phyloP scores from a whole-genome alignment of 345 rosid genomes.

The Citrus glauca region DNA sequence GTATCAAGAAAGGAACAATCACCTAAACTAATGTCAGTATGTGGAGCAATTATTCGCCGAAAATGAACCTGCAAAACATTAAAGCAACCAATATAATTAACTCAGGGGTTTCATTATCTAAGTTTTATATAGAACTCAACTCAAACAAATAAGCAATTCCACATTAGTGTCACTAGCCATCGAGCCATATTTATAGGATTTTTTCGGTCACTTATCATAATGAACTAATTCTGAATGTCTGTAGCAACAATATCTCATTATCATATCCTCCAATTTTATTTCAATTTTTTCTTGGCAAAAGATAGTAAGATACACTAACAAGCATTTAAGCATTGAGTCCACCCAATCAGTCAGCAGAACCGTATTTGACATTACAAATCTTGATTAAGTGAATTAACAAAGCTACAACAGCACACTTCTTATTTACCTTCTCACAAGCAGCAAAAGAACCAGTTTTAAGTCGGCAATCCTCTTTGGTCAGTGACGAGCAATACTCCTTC shows the following conservation, averaged over 20 bases:
- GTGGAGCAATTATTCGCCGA: slow-evolving; percentile 88
- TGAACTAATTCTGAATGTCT: neutral
- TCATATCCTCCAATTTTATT: neutral
- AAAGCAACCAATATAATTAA: neutral
- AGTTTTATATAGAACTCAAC: neutral
- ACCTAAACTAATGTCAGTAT: slow-evolving; percentile 87
- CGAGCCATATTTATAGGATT: neutral
- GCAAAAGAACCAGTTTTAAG: slow-evolving; percentile 74
- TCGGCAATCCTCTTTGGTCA: slow-evolving; percentile 95
- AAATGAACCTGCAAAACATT: slow-evolving; percentile 76
- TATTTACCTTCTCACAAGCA: slow-evolving; percentile 85
- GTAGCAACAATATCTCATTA: neutral
- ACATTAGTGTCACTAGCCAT: neutral
- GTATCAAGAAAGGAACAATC: slow-evolving; percentile 99
- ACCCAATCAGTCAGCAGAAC: neutral
- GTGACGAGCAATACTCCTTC: slow-evolving; percentile 86
- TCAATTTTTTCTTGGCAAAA: too few species aligned
- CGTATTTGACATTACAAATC: neutral
- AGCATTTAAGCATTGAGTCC: neutral
- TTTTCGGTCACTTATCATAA: neutral
- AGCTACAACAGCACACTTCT: neutral
- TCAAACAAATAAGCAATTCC: neutral
- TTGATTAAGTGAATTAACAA: neutral
- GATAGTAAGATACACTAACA: neutral
- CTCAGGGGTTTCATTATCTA: neutral